These are phyloP conservation scores for Lactifluus rugatus DNA, from an alignment of 768 basidiomycete genomes.

Conservation along the genomic window DNA sequence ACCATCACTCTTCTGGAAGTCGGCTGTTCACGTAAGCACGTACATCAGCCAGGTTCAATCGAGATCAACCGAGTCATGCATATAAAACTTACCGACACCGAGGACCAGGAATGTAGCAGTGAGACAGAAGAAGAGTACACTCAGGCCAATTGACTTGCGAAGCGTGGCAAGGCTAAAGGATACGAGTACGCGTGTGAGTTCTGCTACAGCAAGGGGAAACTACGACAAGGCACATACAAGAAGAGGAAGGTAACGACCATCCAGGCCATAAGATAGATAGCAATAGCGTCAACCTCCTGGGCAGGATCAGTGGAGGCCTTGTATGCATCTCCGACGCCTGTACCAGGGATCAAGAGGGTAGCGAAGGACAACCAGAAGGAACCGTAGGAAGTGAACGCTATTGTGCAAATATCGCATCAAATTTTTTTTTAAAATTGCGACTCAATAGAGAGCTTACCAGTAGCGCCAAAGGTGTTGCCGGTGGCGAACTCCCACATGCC, in stretches of 20 bases:
- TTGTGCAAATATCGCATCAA: neutral
- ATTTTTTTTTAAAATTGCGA: too few relatives aligned
- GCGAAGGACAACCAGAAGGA: constrained; percentile 86
- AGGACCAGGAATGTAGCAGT: constrained; percentile 43
- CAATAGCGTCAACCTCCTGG: constrained; percentile 50
- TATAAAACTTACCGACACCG: constrained; percentile 30
- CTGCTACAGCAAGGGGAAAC: neutral
- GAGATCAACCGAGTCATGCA: neutral
- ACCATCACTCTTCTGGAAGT: constrained; percentile 6
- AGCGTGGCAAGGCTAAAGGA: constrained; percentile 38
- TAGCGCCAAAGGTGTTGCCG: constrained; percentile 62
- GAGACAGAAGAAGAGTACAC: constrained; percentile 45
- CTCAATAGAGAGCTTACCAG: constrained; percentile 38
- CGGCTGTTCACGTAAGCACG: constrained; percentile 6
- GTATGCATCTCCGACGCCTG: constrained; percentile 53
- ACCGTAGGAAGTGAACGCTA: constrained; percentile 76
- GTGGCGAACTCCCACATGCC: constrained; percentile 66
- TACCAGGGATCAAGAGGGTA: constrained; percentile 58
- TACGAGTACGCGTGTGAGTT: neutral
- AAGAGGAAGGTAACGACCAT: constrained; percentile 61
- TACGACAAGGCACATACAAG: constrained; percentile 35
- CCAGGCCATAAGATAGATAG: constrained; percentile 73
- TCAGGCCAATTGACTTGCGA: constrained; percentile 40
- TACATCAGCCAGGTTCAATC: neutral
- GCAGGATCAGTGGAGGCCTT: neutral